Percentiles rank a stretch among this genome's conserved stretches.
Evolutionary conservation across 371 early-diverging fungal species (phyloP).

Genomic region (Circinella minor): DNA sequence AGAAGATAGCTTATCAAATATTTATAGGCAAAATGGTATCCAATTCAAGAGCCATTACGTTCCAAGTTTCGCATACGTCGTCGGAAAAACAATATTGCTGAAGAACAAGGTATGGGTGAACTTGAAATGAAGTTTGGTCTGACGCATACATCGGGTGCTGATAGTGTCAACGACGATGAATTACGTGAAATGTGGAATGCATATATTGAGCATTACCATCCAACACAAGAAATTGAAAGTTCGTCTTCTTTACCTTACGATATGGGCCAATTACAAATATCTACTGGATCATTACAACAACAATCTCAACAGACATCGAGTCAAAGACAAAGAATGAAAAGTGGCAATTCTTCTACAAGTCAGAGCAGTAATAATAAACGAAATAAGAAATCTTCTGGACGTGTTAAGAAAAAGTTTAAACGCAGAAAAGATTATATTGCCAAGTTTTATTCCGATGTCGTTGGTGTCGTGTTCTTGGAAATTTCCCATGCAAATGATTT

Average conservation of each 20-base stretch:
- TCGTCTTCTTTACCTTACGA: slow-evolving; percentile 14
- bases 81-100: slow-evolving; percentile 2
- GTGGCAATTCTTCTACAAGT: background rate
- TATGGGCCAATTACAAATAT: background rate
- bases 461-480: slow-evolving; percentile 70
- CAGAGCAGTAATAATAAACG: background rate
- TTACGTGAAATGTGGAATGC: slow-evolving; percentile 12
- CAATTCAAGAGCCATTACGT: slow-evolving; percentile 14
- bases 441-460: slow-evolving; percentile 37
- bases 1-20: background rate
- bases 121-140: slow-evolving; percentile 15
- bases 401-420: slow-evolving; percentile 13
- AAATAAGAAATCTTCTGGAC: slow-evolving; percentile 9
- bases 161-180: slow-evolving; percentile 1
- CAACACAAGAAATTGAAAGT: slow-evolving; percentile 4
- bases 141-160: background rate
- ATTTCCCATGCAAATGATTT: slow-evolving; percentile 65
- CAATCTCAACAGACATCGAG: background rate
- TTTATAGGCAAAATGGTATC: slow-evolving; percentile 24
- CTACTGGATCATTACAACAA: no score
- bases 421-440: slow-evolving; percentile 28
- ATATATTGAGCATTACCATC: background rate
- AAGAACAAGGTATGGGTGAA: slow-evolving; percentile 6
- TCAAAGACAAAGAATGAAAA: slow-evolving; percentile 2
- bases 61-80: slow-evolving; percentile 10